These are phyloP conservation scores for Suillus cothurnatus DNA, from an alignment of 768 basidiomycete species.

Conservation along the genomic window DNA sequence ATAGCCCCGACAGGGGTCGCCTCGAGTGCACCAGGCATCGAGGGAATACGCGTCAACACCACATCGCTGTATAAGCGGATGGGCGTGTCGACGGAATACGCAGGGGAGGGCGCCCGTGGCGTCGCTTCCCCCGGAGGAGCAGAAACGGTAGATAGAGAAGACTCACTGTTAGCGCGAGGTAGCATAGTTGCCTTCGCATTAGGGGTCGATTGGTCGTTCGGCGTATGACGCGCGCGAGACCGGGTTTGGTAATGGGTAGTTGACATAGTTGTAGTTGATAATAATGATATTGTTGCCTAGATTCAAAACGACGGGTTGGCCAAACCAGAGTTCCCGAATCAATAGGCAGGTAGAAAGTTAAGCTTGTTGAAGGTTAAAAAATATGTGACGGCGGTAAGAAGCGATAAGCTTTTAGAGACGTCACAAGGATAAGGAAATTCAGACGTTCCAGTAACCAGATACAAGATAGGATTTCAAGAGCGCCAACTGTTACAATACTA, in stretches of 20 bases:
- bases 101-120: neutral
- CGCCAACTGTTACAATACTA: too few species aligned
- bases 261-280: neutral
- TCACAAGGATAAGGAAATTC: too few species aligned
- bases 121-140: neutral
- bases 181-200: neutral
- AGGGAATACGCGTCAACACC: conserved; percentile 3
- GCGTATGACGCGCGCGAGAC: neutral
- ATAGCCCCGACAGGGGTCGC: neutral
- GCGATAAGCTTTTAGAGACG: too few species aligned
- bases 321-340: neutral
- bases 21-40: neutral
- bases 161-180: neutral
- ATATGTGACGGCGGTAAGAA: too few species aligned
- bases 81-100: neutral
- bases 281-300: neutral
- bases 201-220: too few species aligned
- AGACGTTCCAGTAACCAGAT: too few species aligned
- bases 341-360: too few species aligned
- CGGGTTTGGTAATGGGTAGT: neutral
- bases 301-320: neutral
- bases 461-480: too few species aligned
- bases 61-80: neutral
- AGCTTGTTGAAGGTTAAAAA: too few species aligned
- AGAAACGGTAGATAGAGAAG: neutral